These are phyloP conservation scores for Claviceps sp. DNA, from an alignment of 2,329 filamentous ascomycete genomes.

Conservation along the genomic window DNA sequence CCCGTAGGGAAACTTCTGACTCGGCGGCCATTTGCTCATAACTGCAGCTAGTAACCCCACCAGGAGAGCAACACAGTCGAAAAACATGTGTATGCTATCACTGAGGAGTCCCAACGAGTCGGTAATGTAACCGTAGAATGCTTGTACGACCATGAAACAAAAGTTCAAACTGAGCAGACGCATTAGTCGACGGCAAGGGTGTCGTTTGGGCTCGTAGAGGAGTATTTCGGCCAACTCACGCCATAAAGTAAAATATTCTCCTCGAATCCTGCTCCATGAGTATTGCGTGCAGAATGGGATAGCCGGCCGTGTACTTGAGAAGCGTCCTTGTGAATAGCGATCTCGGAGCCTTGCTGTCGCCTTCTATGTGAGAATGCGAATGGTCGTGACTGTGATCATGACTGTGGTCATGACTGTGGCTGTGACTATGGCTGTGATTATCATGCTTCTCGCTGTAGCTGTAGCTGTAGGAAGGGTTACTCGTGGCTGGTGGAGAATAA, in stretches of 20 bases:
- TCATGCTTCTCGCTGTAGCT: background rate
- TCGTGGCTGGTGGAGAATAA: conserved; percentile 11
- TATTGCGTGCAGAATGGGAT: conserved; percentile 73
- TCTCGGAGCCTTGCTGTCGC: conserved; percentile 32
- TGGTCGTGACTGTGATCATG: conserved; percentile 15
- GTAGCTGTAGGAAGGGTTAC: conserved; percentile 11
- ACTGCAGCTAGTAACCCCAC: conserved; percentile 87
- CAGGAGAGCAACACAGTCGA: conserved; percentile 84
- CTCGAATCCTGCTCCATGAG: conserved; percentile 84
- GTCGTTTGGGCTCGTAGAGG: too few relatives aligned
- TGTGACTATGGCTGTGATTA: conserved; percentile 15
- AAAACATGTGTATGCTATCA: conserved; percentile 99
- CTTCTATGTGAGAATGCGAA: conserved; percentile 14
- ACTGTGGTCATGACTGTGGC: conserved; percentile 13
- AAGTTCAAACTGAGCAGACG: conserved; percentile 62
- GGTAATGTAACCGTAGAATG: conserved; percentile 85
- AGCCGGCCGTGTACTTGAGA: conserved; percentile 53
- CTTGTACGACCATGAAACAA: conserved; percentile 85
- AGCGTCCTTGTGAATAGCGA: conserved; percentile 62
- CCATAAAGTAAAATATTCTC: conserved; percentile 94
- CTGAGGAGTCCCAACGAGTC: conserved; percentile 90
- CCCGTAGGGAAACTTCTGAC: conserved; percentile 78
- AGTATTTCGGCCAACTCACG: conserved; percentile 35
- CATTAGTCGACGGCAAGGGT: background rate
- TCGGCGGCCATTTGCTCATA: conserved; percentile 93